Percentiles rank a stretch among this genome's conserved stretches.
Evolutionary conservation across 163 green algal genomes (phyloP).

Genomic region (Volvox carteri): DNA sequence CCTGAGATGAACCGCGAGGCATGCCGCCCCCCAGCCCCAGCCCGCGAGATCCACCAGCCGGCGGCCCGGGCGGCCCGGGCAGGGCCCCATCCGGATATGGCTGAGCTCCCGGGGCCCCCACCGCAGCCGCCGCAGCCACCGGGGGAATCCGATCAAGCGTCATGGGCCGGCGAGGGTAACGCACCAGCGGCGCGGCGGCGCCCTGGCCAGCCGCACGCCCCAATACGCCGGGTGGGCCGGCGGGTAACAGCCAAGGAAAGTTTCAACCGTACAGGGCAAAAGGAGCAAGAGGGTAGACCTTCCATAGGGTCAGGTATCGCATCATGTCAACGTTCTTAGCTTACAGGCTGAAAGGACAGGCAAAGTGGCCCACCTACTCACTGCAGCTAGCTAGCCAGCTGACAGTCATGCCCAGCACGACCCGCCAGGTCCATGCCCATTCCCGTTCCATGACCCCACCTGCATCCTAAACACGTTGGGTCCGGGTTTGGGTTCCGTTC

Average conservation of each 20-base stretch:
- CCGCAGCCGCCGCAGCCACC: background rate
- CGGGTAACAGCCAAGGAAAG: no score
- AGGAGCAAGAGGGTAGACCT: no score
- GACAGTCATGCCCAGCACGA: no score
- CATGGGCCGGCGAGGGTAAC: slow-evolving; percentile 47
- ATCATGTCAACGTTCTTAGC: no score
- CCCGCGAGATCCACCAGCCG: background rate
- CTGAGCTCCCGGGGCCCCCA: background rate
- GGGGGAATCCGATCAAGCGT: slow-evolving; percentile 20
- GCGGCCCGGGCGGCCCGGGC: background rate
- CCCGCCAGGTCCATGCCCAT: no score
- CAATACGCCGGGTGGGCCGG: no score
- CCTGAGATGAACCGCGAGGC: slow-evolving; percentile 13
- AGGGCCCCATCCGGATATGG: background rate
- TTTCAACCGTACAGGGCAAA: no score
- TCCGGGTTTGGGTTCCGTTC: slow-evolving; percentile 62
- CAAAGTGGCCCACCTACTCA: no score
- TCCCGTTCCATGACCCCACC: no score
- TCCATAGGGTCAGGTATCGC: no score
- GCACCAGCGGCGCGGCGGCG: slow-evolving; percentile 24
- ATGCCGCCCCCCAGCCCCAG: slow-evolving; percentile 14
- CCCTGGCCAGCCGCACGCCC: background rate
- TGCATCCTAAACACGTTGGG: slow-evolving; percentile 59
- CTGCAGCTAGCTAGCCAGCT: no score
- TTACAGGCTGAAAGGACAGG: no score